These are phyloP conservation scores for Clarireedia monteithiana DNA, from an alignment of 2,329 filamentous ascomycete genomes.

Conservation along the genomic window DNA sequence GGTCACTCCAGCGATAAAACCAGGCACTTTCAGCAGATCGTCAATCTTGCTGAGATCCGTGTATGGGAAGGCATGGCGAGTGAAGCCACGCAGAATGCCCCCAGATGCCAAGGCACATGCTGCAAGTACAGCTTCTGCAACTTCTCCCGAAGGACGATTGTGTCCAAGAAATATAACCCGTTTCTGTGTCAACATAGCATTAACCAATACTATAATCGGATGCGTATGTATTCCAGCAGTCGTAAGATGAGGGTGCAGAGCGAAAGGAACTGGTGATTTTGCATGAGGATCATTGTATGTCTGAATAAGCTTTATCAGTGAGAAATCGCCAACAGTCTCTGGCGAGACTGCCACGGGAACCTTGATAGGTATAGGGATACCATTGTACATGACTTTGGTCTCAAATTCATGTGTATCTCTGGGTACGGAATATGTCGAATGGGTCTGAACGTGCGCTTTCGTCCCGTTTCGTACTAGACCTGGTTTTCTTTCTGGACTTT, in stretches of 20 bases:
- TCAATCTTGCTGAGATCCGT: slow-evolving; percentile 98
- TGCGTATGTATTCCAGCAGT: slow-evolving; percentile 86
- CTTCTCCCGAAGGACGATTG: slow-evolving; percentile 89
- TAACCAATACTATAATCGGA: slow-evolving; percentile 89
- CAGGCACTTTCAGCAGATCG: slow-evolving; percentile 88
- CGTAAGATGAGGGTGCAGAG: slow-evolving; percentile 83
- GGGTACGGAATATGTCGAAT: slow-evolving; percentile 66
- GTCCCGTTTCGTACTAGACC: slow-evolving; percentile 47
- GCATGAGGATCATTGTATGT: slow-evolving; percentile 80
- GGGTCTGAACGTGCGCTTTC: slow-evolving; percentile 54
- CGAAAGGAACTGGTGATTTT: slow-evolving; percentile 77
- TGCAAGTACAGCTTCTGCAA: slow-evolving; percentile 96
- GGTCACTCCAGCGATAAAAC: slow-evolving; percentile 95
- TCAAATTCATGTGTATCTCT: slow-evolving; percentile 98
- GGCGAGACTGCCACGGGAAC: slow-evolving; percentile 88
- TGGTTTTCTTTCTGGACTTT: slow-evolving; percentile 34
- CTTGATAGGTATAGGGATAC: slow-evolving; percentile 93
- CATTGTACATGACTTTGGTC: slow-evolving; percentile 90
- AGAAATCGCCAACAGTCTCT: slow-evolving; percentile 96
- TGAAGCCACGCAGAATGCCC: slow-evolving; percentile 87
- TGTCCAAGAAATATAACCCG: slow-evolving; percentile 92
- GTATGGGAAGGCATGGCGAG: slow-evolving; percentile 92
- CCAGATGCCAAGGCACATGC: slow-evolving; percentile 91
- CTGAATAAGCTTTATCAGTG: slow-evolving; percentile 91
- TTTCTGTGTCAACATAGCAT: slow-evolving; percentile 93